phyloP scores from a whole-genome alignment of 768 basidiomycete species.

The Suillus spraguei region DNA sequence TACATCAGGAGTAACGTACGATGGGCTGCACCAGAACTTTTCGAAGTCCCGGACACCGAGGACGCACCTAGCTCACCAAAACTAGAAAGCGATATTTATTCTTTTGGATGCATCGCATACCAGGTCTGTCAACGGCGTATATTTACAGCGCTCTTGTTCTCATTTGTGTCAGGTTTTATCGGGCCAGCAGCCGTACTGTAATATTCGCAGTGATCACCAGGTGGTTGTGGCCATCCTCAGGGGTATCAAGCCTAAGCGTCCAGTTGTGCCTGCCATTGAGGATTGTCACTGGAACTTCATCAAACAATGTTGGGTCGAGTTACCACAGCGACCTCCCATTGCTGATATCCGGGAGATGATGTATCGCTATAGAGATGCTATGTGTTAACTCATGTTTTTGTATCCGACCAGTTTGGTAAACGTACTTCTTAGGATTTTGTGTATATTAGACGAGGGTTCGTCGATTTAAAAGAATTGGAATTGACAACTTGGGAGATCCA shows the following conservation, averaged over 20 bases:
- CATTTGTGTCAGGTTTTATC: conserved; percentile 2
- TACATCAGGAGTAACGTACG: conserved; percentile 28
- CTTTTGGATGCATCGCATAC: conserved; percentile 25
- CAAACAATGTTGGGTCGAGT: conserved; percentile 37
- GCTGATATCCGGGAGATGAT: neutral
- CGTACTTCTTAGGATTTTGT: neutral
- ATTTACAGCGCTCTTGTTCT: neutral
- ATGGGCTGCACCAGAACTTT: conserved; percentile 33
- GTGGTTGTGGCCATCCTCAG: conserved; percentile 17
- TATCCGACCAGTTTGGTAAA: neutral
- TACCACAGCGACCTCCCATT: neutral
- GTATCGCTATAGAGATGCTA: neutral
- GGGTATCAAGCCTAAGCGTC: conserved; percentile 4
- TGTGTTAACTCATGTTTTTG: neutral
- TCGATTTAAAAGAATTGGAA: neutral
- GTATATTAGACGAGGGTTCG: neutral
- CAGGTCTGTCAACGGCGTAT: conserved; percentile 12
- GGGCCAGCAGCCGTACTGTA: neutral
- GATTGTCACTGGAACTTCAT: conserved; percentile 45
- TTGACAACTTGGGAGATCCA: neutral
- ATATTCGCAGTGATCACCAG: conserved; percentile 8
- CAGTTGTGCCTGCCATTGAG: conserved; percentile 40
- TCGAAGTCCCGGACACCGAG: conserved; percentile 23
- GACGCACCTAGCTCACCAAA: neutral
- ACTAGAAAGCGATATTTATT: conserved; percentile 13